Percentiles rank a stretch among this genome's conserved stretches.
These are phyloP conservation scores for Gymnopus androsaceus DNA, from an alignment of 1,284 basidiomycete genomes.

Conservation along the genomic window DNA sequence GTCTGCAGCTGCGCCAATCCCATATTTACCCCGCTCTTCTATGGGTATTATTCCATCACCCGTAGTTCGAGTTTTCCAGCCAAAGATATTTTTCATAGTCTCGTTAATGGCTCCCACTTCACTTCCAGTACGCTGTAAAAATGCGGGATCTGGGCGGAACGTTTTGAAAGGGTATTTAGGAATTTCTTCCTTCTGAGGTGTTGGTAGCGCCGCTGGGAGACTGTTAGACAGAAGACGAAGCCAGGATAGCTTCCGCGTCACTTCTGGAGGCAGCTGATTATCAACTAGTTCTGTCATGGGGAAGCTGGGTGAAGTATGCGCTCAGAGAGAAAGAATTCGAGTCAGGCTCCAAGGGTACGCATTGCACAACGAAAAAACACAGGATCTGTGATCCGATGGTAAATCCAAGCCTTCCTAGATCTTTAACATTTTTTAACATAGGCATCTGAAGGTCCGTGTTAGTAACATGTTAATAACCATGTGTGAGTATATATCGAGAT, in stretches of 20 bases:
- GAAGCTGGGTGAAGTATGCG: too few relatives aligned
- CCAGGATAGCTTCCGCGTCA: neutral
- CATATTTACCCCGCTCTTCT: slow-evolving; percentile 1
- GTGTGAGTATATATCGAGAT: too few relatives aligned
- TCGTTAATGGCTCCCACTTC: slow-evolving; percentile 4
- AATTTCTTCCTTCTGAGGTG: neutral
- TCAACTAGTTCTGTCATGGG: too few relatives aligned
- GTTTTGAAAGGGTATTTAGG: neutral
- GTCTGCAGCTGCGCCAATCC: slow-evolving; percentile 10
- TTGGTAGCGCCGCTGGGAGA: neutral
- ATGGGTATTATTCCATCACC: slow-evolving; percentile 4
- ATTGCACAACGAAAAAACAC: too few relatives aligned
- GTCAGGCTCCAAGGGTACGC: too few relatives aligned
- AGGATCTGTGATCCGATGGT: too few relatives aligned
- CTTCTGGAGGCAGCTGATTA: too few relatives aligned
- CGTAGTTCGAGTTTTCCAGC: slow-evolving; percentile 2
- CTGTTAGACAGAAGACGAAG: neutral
- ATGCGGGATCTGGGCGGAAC: neutral
- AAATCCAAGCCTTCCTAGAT: too few relatives aligned
- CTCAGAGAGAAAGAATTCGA: too few relatives aligned
- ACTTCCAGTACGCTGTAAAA: neutral
- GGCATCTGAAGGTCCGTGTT: too few relatives aligned
- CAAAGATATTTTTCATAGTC: neutral
- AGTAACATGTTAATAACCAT: too few relatives aligned
- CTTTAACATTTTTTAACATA: too few relatives aligned